Evolutionary conservation across 345 rosid species (phyloP).

Genomic region (Aquilaria yunnanensis): DNA sequence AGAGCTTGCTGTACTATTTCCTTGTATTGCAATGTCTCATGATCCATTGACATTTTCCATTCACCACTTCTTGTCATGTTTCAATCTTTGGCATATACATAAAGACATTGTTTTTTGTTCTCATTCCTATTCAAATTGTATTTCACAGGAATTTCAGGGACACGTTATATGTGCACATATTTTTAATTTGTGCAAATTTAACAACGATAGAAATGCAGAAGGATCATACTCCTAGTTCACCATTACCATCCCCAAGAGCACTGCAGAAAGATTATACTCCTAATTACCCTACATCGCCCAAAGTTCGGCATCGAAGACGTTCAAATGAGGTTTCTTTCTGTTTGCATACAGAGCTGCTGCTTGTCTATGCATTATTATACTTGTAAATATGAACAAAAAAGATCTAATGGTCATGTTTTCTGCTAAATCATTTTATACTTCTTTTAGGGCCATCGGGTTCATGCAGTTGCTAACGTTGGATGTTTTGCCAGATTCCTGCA

Average conservation of each 20-base stretch:
- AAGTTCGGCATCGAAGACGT: slow-evolving; percentile 33
- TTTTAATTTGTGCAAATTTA: not conserved
- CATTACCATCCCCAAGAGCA: not conserved
- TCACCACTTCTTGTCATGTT: not conserved
- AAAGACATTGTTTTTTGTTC: not conserved
- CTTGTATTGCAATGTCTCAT: too few relatives aligned
- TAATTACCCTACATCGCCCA: not conserved
- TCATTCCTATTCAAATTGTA: not conserved
- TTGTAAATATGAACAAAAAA: not conserved
- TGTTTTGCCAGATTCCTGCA: slow-evolving; percentile 17
- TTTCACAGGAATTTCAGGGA: not conserved
- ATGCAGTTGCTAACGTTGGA: not conserved
- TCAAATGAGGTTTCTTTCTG: slow-evolving; percentile 27
- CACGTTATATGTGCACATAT: not conserved
- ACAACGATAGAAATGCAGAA: slow-evolving; percentile 8
- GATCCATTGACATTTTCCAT: not conserved
- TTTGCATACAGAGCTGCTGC: not conserved
- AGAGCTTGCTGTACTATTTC: not conserved
- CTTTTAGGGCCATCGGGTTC: not conserved
- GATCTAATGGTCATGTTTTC: not conserved
- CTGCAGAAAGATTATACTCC: not conserved
- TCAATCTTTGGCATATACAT: not conserved
- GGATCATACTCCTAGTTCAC: slow-evolving; percentile 11
- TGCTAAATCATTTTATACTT: not conserved
- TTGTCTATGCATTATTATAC: not conserved